phyloP scores from a whole-genome alignment of 2,329 filamentous ascomycete species.

The Fusarium nurragi region DNA sequence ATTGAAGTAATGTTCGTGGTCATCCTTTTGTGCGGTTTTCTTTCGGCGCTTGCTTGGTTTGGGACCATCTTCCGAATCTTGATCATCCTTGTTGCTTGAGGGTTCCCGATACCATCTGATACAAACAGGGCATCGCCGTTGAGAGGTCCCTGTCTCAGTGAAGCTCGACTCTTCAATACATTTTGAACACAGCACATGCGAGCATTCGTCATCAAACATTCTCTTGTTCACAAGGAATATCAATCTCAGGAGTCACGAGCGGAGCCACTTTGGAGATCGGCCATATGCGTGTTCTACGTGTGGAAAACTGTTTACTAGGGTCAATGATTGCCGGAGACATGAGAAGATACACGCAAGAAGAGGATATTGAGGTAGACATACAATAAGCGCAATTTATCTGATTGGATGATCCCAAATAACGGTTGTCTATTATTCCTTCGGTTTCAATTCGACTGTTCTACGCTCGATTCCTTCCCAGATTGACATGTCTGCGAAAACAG shows the following conservation, averaged over 20 bases:
- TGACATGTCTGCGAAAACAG: accelerated
- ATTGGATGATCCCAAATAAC: no score
- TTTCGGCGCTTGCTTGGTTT: neutral
- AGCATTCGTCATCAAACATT: neutral
- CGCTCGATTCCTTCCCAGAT: accelerated
- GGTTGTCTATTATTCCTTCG: neutral
- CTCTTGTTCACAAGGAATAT: neutral
- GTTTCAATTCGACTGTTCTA: neutral
- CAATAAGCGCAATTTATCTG: no score
- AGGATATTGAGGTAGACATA: neutral
- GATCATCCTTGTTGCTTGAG: accelerated
- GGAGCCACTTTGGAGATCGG: conserved; percentile 3
- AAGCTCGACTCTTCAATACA: neutral
- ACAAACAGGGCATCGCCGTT: neutral
- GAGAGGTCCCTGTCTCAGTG: accelerated
- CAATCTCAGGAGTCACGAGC: neutral
- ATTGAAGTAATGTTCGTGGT: conserved; percentile 5
- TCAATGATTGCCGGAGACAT: conserved; percentile 10
- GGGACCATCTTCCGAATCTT: accelerated
- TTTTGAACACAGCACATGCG: neutral
- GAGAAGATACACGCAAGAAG: conserved; percentile 12
- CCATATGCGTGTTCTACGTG: neutral
- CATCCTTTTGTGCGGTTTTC: accelerated
- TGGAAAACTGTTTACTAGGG: neutral
- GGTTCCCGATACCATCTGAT: conserved; percentile 1